These are phyloP conservation scores for Mortierella sp. DNA, from an alignment of 371 early-diverging fungal genomes.

Conservation along the genomic window DNA sequence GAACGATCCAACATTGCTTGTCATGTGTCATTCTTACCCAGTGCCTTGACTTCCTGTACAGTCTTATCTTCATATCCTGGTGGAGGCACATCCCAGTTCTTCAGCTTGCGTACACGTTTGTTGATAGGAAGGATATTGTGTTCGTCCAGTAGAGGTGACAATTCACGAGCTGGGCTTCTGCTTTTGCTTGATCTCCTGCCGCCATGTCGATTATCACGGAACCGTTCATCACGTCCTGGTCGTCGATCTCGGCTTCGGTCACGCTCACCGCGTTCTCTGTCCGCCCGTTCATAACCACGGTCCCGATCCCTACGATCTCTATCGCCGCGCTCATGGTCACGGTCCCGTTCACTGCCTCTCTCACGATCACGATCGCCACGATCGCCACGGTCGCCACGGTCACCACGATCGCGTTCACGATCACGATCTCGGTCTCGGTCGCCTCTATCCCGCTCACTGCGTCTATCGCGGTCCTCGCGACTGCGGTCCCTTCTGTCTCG, in stretches of 20 bases:
- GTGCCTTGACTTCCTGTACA: slow-evolving; percentile 90
- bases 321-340: slow-evolving; percentile 15
- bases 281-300: slow-evolving; percentile 50
- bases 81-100: slow-evolving; percentile 95
- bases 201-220: slow-evolving; percentile 54
- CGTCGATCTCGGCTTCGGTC: slow-evolving; percentile 52
- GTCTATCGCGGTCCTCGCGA: slow-evolving; percentile 36
- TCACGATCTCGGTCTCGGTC: slow-evolving; percentile 51
- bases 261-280: slow-evolving; percentile 40
- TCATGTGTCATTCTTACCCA: slow-evolving; percentile 62
- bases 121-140: slow-evolving; percentile 77
- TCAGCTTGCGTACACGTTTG: slow-evolving; percentile 80
- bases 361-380: slow-evolving; percentile 48
- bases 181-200: slow-evolving; percentile 59
- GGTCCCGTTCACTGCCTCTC: slow-evolving; percentile 54
- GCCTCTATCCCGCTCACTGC: slow-evolving; percentile 39
- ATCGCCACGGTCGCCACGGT: slow-evolving; percentile 53
- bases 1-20: neutral
- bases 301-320: slow-evolving; percentile 55
- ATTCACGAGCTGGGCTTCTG: slow-evolving; percentile 59
- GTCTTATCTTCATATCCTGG: slow-evolving; percentile 92
- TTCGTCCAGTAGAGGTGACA: slow-evolving; percentile 57
- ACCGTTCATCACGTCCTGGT: slow-evolving; percentile 51
- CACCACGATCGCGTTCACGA: slow-evolving; percentile 51
- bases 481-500: slow-evolving; percentile 38